Base-by-base conservation (phyloP, 192 early-diverging fungal genomes). In the Linnemannia hyalina region DNA sequence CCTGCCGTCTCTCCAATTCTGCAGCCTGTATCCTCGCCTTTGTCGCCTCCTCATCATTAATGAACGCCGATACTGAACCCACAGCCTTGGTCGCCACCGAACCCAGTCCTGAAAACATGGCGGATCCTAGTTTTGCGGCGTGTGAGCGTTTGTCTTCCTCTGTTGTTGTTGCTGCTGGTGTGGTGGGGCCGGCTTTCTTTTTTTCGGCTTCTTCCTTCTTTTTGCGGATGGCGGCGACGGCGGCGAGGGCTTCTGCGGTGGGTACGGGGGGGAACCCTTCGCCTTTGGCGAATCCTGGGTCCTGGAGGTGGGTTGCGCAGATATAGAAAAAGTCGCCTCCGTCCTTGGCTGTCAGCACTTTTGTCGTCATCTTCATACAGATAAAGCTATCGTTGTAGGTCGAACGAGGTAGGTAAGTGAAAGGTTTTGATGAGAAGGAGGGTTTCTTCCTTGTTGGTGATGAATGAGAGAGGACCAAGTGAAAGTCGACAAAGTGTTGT, bases 271-370 rank as follows among this genome's bases (percentile, higher is more conserved):
- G 80, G 22, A 80, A 83, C 32, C 84, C 84, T 40, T 86, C 84
- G 4, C 91, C 91, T 16, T 88, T 73, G 26, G 84, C 88, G 29
- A 88, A 80, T 29, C 89, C 83, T 65, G 77, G 70, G 70, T 92
- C 91, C n/a, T 65, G 78, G 1, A 92, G 74, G 68, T 92, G 91
- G 26, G 82, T 76, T 40, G 86, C 26, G 44, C 91, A 92, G 18
- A 87, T 73, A 55, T 90, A 92, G 65, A 92, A 92, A 90, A 89
- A 92, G 77, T 92, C 91, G 29, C 88, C 88, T 15, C 88, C 88
- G 49, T 90, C 88, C n/a, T 89, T 89, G 49, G 88, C 88, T 6
- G 87, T 90, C 52, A 92, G 44, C 23, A 92, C 91, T 22, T 87
- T 89, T 9, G 74, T 86, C 0, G 90, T 89, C 75, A 92, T 89